Conservation (phyloP, 169 alveolate species). For the Eimeria tenella region DNA sequence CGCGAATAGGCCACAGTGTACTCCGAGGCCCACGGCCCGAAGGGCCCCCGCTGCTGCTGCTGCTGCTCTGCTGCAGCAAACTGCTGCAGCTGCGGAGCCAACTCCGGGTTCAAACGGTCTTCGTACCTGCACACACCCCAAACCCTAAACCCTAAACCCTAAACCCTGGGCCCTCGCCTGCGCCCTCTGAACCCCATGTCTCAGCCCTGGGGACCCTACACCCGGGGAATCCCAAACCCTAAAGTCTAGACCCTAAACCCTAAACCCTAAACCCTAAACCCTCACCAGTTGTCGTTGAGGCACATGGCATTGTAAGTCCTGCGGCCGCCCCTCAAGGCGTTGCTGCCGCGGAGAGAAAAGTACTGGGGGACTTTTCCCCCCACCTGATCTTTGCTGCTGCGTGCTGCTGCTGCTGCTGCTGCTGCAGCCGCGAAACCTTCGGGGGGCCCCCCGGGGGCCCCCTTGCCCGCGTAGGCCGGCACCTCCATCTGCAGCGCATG, state of each 20-base stretch:
- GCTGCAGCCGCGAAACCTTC: neutral
- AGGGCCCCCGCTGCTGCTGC: neutral
- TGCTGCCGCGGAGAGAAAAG: slow-evolving; percentile 2
- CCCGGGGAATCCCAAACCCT: too few relatives aligned
- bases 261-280: too few relatives aligned
- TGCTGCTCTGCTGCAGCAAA: neutral
- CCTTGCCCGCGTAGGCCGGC: too few relatives aligned
- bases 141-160: too few relatives aligned
- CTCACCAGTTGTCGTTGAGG: slow-evolving; percentile 34
- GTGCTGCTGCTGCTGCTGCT: neutral
- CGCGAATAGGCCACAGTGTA: neutral
- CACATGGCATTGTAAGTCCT: slow-evolving; percentile 12
- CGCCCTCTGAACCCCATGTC: too few relatives aligned
- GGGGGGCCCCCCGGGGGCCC: too few relatives aligned
- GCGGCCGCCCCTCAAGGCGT: slow-evolving; percentile 27
- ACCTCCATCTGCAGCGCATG: too few relatives aligned
- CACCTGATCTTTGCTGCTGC: neutral
- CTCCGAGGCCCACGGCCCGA: neutral
- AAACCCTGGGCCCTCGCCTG: too few relatives aligned
- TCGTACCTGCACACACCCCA: neutral
- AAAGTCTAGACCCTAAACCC: too few relatives aligned
- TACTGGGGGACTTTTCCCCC: slow-evolving; percentile 3
- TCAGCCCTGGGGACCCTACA: too few relatives aligned
- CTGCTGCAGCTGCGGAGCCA: neutral
- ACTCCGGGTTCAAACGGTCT: neutral